These are phyloP conservation scores for Aschersonia sp. DNA, from an alignment of 2,329 filamentous ascomycete genomes.

Conservation along the genomic window DNA sequence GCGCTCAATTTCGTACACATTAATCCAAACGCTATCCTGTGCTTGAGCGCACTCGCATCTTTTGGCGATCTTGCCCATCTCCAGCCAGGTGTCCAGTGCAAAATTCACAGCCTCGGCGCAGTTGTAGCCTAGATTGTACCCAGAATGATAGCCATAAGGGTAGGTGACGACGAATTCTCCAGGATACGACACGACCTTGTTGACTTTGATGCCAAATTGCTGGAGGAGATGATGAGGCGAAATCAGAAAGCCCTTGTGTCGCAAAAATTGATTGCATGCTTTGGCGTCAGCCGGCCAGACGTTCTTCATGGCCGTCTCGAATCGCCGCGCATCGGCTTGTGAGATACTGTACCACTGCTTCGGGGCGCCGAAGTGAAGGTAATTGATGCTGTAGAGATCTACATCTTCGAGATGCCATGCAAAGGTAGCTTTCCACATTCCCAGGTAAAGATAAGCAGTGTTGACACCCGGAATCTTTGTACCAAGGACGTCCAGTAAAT, in stretches of 20 bases:
- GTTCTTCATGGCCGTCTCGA: constrained; percentile 88
- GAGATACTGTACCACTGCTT: constrained; percentile 99
- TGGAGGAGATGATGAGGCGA: constrained; percentile 77
- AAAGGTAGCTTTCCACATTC: constrained; percentile 99
- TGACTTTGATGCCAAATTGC: constrained; percentile 89
- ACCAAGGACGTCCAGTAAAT: constrained; percentile 82
- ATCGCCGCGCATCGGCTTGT: constrained; percentile 81
- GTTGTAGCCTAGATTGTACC: constrained; percentile 96
- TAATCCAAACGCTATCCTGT: constrained; percentile 95
- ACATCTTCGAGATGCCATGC: constrained; percentile 98
- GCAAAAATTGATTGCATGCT: constrained; percentile 86
- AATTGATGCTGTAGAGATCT: constrained; percentile 98
- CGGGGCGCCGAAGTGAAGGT: constrained; percentile 93
- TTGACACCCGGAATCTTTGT: constrained; percentile 96
- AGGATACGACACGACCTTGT: constrained; percentile 87
- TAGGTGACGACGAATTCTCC: constrained; percentile 98
- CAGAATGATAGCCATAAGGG: constrained; percentile 95
- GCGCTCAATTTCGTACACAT: constrained; percentile 89
- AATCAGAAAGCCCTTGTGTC: constrained; percentile 95
- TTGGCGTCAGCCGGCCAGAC: constrained; percentile 94
- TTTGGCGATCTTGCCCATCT: constrained; percentile 89
- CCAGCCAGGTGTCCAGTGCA: constrained; percentile 85
- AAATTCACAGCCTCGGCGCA: constrained; percentile 99
- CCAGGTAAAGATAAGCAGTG: constrained; percentile 91
- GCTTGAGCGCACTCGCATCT: constrained; percentile 93